Base-by-base conservation (phyloP, 441 rosid genomes). In the Viola pubescens region DNA sequence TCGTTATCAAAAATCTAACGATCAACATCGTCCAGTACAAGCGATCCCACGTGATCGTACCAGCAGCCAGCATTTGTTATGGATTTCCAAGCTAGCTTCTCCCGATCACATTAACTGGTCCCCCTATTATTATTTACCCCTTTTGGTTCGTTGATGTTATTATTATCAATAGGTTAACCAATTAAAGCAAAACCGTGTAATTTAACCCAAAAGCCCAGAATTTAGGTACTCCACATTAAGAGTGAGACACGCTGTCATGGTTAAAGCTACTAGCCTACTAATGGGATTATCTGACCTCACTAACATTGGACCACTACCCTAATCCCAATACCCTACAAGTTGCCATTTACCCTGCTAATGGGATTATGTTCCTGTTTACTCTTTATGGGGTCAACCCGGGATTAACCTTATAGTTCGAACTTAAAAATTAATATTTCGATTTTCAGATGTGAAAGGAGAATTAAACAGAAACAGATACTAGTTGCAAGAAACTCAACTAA, bases 1-100 rank as follows among this genome's bases (percentile, higher is more conserved):
- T 65, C 68, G 56, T 65, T 41, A 2, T 58, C 53, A 7, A 7
- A 9, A 39, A 54, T 61, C 60, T 52, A 53, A 60, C 44, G 48
- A 55, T 62, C 65, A 59, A 26, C 54, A 43, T 59, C 62, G 38
- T 42, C 49, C 48, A 38, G 16, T 34, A 66, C 52, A 41, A 47
- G 51, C 62, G 52, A 40, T 2, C 47, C 63, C 68, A 65, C 66
- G 68, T 68, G 74, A 70, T n/a, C 37, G 60, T 57, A 63, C 52
- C 60, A 26, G 19, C 72, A 12, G 2, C 42, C 38, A 40, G 60
- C 48, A 19, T 58, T 43, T 19, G 54, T 14, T 1, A 10, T 16
- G 8, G 16, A 14, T 51, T 51, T 51, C 10, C 54, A 14, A 0
- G 16, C 57, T 38, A n/a, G 41, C 38, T 0, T 39, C 14, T 6